Evolutionary conservation across 2,329 filamentous ascomycete genomes (phyloP).

Genomic region (Hypomyces rosellus): DNA sequence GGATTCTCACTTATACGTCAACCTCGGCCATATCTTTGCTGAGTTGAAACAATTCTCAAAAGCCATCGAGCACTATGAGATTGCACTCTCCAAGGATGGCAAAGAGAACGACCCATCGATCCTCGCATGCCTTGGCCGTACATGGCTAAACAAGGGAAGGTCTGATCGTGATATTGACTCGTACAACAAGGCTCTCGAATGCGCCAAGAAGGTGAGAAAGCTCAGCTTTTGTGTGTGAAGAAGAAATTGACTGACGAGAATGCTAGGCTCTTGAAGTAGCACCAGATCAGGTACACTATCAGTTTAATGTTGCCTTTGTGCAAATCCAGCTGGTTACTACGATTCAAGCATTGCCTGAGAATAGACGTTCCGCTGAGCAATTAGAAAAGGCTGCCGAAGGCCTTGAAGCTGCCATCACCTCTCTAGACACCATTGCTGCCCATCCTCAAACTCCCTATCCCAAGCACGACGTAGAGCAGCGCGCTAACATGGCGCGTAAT

Average conservation of each 20-base stretch:
- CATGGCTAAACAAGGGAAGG: slow-evolving; percentile 77
- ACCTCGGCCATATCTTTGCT: slow-evolving; percentile 86
- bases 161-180: slow-evolving; percentile 51
- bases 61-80: slow-evolving; percentile 92
- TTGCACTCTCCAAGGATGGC: slow-evolving; percentile 71
- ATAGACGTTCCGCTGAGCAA: slow-evolving; percentile 70
- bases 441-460: slow-evolving; percentile 76
- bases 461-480: slow-evolving; percentile 82
- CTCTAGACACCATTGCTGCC: slow-evolving; percentile 56
- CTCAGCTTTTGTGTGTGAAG: slow-evolving; percentile 11
- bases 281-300: slow-evolving; percentile 81
- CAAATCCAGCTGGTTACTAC: slow-evolving; percentile 88
- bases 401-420: slow-evolving; percentile 77
- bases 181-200: slow-evolving; percentile 52
- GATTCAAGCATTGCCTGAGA: slow-evolving; percentile 68
- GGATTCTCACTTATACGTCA: slow-evolving; percentile 83
- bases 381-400: slow-evolving; percentile 74
- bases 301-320: slow-evolving; percentile 97
- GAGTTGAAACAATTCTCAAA: slow-evolving; percentile 87
- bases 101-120: slow-evolving; percentile 69
- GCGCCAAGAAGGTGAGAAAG: slow-evolving; percentile 53
- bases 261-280: slow-evolving; percentile 65
- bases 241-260: neutral
- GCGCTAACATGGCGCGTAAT: slow-evolving; percentile 94
- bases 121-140: slow-evolving; percentile 78